Evolutionary conservation across 1,284 basidiomycete genomes (phyloP).

Genomic region (Exsudoporus floridanus): DNA sequence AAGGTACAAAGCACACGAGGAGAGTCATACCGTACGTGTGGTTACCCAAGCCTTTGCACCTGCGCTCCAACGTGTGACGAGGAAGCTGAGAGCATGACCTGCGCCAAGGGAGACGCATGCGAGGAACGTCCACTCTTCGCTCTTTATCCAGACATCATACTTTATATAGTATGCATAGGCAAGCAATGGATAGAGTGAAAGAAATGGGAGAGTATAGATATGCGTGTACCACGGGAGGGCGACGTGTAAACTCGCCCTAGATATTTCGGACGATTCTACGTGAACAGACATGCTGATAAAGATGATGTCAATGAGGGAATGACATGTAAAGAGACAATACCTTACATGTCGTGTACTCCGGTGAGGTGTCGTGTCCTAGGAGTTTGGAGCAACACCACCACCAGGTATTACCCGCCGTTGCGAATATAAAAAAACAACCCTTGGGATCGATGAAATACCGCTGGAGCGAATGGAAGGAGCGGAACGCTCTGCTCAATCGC

Average conservation of each 20-base stretch:
- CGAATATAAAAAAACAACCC: not conserved
- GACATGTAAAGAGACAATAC: not conserved
- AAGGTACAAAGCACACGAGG: not conserved
- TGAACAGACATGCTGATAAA: conserved; percentile 42
- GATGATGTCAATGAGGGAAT: not conserved
- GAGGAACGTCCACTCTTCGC: conserved; percentile 96
- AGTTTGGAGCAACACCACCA: conserved; percentile 1
- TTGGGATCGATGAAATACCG: not conserved
- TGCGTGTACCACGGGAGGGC: conserved; percentile 77
- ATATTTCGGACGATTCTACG: conserved; percentile 86
- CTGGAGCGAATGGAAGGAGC: not conserved
- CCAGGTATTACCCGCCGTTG: not conserved
- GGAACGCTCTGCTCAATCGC: not conserved
- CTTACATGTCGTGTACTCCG: conserved; percentile 21
- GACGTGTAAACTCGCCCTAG: conserved; percentile 76
- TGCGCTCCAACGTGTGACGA: conserved; percentile 90
- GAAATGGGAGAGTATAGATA: conserved; percentile 83
- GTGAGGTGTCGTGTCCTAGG: conserved; percentile 6
- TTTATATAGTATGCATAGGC: conserved; percentile 89
- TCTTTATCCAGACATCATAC: conserved; percentile 90
- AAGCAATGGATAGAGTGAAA: conserved; percentile 84
- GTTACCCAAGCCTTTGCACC: conserved; percentile 79
- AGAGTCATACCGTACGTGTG: conserved; percentile 54
- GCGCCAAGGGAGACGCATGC: conserved; percentile 84
- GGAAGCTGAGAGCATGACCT: conserved; percentile 90